A percentile compares a stretch with the other conserved stretches of the same genome.
These are phyloP conservation scores for Candida glaebosa DNA, from an alignment of 805 yeast genomes.

Conservation along the genomic window DNA sequence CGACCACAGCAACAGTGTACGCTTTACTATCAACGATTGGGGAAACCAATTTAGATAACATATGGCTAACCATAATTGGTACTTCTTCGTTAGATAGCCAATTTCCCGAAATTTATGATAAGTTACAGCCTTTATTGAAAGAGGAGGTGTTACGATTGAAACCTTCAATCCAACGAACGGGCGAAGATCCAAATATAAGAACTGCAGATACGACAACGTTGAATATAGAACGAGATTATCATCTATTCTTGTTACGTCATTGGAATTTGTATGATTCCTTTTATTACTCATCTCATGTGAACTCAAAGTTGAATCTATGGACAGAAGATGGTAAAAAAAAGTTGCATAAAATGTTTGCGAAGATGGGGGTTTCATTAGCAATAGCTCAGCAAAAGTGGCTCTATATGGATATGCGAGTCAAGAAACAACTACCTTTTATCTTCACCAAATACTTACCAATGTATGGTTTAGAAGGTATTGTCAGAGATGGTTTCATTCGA, in stretches of 20 bases:
- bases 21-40: slow-evolving; percentile 78
- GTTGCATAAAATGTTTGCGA: slow-evolving; percentile 87
- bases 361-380: slow-evolving; percentile 89
- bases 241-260: slow-evolving; percentile 81
- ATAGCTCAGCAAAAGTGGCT: slow-evolving; percentile 92
- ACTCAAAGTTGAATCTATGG: slow-evolving; percentile 84
- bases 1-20: slow-evolving; percentile 77
- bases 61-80: slow-evolving; percentile 91
- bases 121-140: slow-evolving; percentile 66
- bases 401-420: slow-evolving; percentile 78
- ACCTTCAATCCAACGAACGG: slow-evolving; percentile 27
- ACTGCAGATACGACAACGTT: slow-evolving; percentile 46
- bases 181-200: slow-evolving; percentile 17
- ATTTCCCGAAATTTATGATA: slow-evolving; percentile 71
- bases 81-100: slow-evolving; percentile 73
- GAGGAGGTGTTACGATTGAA: slow-evolving; percentile 79
- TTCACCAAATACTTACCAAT: slow-evolving; percentile 67
- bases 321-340: slow-evolving; percentile 86
- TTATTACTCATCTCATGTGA: slow-evolving; percentile 85
- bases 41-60: slow-evolving; percentile 61
- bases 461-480: slow-evolving; percentile 79
- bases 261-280: slow-evolving; percentile 93
- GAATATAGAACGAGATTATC: slow-evolving; percentile 76
- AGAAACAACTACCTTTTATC: slow-evolving; percentile 65
- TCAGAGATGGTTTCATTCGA: slow-evolving; percentile 82